phyloP scores from a whole-genome alignment of 805 yeast species.

The Wickerhamomyces chaumierensis region DNA sequence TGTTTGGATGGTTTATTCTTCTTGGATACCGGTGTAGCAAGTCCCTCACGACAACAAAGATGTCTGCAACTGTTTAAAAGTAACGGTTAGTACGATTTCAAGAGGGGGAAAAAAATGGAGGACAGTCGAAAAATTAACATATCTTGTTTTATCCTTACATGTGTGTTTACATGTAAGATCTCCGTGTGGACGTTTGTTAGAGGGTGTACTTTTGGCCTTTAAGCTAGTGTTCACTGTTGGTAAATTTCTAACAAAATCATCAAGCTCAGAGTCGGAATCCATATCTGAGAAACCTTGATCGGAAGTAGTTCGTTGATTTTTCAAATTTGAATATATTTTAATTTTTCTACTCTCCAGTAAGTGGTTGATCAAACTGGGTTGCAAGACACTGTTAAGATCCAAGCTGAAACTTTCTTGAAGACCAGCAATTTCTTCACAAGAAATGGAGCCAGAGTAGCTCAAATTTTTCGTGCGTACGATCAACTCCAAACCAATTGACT shows the following conservation, averaged over 20 bases:
- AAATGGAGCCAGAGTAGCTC: constrained; percentile 19
- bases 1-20: too few relatives aligned
- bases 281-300: too few relatives aligned
- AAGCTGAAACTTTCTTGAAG: constrained; percentile 3
- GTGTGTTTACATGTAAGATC: constrained; percentile 25
- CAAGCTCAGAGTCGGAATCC: not conserved
- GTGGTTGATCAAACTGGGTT: not conserved
- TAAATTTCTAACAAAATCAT: too few relatives aligned
- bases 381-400: not conserved
- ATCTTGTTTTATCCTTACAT: constrained; percentile 26
- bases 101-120: too few relatives aligned
- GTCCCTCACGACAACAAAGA: constrained; percentile 36
- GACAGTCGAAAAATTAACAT: not conserved
- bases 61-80: constrained; percentile 27
- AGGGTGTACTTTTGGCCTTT: not conserved
- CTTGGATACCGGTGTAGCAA: constrained; percentile 11
- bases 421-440: constrained; percentile 30
- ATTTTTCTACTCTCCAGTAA: too few relatives aligned
- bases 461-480: constrained; percentile 12
- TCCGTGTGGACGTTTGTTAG: not conserved
- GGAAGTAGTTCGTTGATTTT: not conserved
- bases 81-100: constrained; percentile 8
- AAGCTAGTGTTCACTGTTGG: too few relatives aligned
- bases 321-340: too few relatives aligned
- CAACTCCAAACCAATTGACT: constrained; percentile 19